Base-by-base conservation (phyloP, 2,329 filamentous ascomycete genomes). In the Epichloe typhina region DNA sequence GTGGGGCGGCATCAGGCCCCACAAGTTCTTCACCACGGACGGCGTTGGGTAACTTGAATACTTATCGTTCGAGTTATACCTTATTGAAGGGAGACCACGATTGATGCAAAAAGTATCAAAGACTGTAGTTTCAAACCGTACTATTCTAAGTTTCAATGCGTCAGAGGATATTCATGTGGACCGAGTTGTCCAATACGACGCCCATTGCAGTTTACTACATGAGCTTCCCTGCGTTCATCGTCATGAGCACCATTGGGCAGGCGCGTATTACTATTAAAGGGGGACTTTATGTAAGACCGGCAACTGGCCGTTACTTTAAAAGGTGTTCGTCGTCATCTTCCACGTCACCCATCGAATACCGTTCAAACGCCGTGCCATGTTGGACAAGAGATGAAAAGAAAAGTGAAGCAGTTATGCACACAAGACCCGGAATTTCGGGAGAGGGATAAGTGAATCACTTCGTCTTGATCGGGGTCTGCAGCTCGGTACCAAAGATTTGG, bases 401-500 rank as follows among this genome's bases (percentile, higher is more conserved):
- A 55, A 52, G 47, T 53, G 49, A 54, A 58, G 47, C 23, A 48
- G 12, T 17, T 19, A 48, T 23, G 47, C 19, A 43, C 13, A 36
- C 17, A 33, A 45, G 44, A 40, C 44, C 13, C 17, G 2, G 12
- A 39, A 7, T n/a, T 12, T 31, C 19, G 26, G 36, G 40, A 42
- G 39, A 31, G 31, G 26, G 21, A 33, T 9, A 17, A n/a, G 38
- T n/a, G 8, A n/a, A 44, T 59, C 57, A 69, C 47, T 63, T 61
- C 5, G 62, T 62, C 61, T 65, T 64, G 47, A 66, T 64, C 31
- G 57, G 52, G n/a, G 64, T 58, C 38, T 62, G 53, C 45, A 98
- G 74, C 70, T 95, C 84, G 1, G 93, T 98, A 57, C 89, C 88
- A 64, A 98, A 98, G 6, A 98, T 71, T 47, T 72, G 73, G 66